Conservation (phyloP, 768 basidiomycete species). For the Phallus indusiatus region DNA sequence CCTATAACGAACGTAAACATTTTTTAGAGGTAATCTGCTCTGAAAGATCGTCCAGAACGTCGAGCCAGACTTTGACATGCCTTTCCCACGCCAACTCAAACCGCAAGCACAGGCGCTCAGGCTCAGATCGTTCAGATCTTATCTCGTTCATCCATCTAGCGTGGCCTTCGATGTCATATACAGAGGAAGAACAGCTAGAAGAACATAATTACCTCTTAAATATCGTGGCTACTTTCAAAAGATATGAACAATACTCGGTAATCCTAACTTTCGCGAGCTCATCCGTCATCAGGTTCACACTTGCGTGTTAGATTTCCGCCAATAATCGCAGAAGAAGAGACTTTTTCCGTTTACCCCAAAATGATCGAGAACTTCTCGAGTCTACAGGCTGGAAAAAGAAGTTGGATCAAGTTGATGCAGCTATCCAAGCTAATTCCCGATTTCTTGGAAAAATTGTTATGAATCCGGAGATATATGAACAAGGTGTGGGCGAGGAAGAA, state of each 20-base stretch:
- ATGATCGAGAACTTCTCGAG: constrained; percentile 62
- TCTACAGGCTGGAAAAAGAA: constrained; percentile 68
- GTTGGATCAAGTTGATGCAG: constrained; percentile 68
- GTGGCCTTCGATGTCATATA: constrained; percentile 1
- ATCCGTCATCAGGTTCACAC: not conserved
- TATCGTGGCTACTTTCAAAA: constrained; percentile 64
- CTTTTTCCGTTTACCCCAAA: constrained; percentile 54
- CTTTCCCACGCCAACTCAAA: too few species aligned
- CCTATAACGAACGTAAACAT: constrained; percentile 4
- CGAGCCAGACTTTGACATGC: too few species aligned
- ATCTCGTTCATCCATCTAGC: not conserved
- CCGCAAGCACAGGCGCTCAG: too few species aligned
- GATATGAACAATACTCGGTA: constrained; percentile 71
- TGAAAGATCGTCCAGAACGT: too few species aligned
- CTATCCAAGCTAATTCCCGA: constrained; percentile 70
- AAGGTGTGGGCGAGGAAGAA: constrained; percentile 24
- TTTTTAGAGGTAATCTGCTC: too few species aligned
- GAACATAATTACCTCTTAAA: constrained; percentile 68
- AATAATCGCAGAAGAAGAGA: constrained; percentile 71
- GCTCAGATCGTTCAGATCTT: not conserved
- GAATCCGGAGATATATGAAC: constrained; percentile 75
- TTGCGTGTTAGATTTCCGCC: constrained; percentile 35
- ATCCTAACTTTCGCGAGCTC: not conserved
- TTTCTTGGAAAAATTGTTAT: constrained; percentile 69
- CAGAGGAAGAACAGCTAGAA: constrained; percentile 22